phyloP scores from a whole-genome alignment of 768 basidiomycete genomes.

The Rhodotorula diobovata region DNA sequence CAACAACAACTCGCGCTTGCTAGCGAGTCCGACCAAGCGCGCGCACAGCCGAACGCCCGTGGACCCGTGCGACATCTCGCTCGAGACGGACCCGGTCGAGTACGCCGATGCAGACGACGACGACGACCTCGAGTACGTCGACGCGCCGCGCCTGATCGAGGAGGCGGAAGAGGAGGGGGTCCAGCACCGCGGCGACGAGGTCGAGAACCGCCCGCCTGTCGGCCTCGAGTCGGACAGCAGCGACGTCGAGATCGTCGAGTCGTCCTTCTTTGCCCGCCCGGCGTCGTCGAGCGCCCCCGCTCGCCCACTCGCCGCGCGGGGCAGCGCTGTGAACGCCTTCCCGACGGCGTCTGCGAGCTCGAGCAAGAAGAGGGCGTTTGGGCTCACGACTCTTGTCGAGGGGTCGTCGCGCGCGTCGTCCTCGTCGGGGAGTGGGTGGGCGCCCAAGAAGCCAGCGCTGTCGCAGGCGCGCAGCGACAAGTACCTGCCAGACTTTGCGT shows the following conservation, averaged over 20 bases:
- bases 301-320: not conserved
- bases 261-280: not conserved
- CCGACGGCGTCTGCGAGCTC: not conserved
- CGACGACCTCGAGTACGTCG: slow-evolving; percentile 3
- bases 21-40: slow-evolving; percentile 1
- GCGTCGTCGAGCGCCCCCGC: not conserved
- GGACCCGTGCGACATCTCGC: slow-evolving; percentile 11
- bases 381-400: not conserved
- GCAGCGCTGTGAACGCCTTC: not conserved
- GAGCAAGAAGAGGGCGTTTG: not conserved
- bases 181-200: not conserved
- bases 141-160: not conserved
- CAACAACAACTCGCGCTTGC: slow-evolving; percentile 17
- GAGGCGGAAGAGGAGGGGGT: not conserved
- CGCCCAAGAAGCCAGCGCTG: not conserved
- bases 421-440: not conserved
- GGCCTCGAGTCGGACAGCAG: not conserved
- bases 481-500: not conserved
- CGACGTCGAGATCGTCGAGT: slow-evolving; percentile 8
- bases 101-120: not conserved
- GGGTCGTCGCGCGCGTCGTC: not conserved
- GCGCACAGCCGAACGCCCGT: not conserved
- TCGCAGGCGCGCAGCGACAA: not conserved
- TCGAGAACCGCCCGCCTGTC: not conserved
- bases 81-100: not conserved